Base-by-base conservation (phyloP, 108 stramenopile species). In the Fragilaria crotonensis region DNA sequence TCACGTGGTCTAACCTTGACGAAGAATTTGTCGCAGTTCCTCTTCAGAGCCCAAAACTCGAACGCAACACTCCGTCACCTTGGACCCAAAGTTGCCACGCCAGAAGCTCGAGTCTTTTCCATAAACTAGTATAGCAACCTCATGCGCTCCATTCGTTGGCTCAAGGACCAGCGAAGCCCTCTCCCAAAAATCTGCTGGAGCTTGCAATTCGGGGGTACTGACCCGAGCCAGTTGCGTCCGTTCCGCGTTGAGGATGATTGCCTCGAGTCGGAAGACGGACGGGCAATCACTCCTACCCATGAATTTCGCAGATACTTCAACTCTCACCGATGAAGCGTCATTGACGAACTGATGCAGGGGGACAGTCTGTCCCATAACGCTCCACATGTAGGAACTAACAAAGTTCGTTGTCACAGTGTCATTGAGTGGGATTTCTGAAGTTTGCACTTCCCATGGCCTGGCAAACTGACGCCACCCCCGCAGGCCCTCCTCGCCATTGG, bases 271-370 rank as follows among this genome's bases (percentile, higher is more conserved):
- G 57, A 85, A 85, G 50, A 82, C 59, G 11, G 78, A 80, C 3
- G 84, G 78, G 60, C 84, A 85, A 61, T 85, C 84, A 1, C 76
- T 77, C 3, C 84, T 62, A 17, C 64, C 76, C 70, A 79, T 81
- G 66, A 70, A 82, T 30, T 79, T 73, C 5, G 83, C 75, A 44
- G 83, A 77, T 48, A 72, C 72, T 57, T 85, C 78, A 3, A 77
- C 36, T 30, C 50, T 54, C 19, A 52, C 62, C 17, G 41, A 32
- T 11, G 72, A 56, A 41, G 72, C 68, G 23, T 65, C 33, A 19
- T 26, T 45, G 25, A 73, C 68, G 11, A 61, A 22, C n/a, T n/a
- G n/a, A n/a, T n/a, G n/a, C n/a, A n/a, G n/a, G n/a, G n/a, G n/a
- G n/a, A 81, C 48, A 2, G 53, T 45, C 57, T 85, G 84, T 2